Evolutionary conservation across 495 filamentous ascomycete genomes (phyloP).

Genomic region (Chaetomidium leptoderma): DNA sequence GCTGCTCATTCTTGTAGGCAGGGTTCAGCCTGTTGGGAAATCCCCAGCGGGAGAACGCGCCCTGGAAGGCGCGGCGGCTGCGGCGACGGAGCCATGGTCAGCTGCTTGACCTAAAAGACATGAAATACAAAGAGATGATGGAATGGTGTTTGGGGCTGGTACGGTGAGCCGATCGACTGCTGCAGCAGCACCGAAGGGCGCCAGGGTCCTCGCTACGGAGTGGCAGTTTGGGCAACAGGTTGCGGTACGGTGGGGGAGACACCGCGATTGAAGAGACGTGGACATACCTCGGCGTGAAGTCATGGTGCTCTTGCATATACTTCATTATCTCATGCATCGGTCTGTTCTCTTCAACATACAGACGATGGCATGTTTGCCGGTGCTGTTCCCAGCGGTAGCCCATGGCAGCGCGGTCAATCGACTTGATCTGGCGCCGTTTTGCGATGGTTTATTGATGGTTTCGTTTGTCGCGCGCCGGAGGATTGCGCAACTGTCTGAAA

Average conservation of each 20-base stretch:
- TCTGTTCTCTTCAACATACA: constrained; percentile 71
- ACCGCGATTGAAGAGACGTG: constrained; percentile 7
- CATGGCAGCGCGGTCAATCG: constrained; percentile 42
- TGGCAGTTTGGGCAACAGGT: neutral
- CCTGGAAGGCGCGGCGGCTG: constrained; percentile 71
- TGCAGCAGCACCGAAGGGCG: constrained; percentile 12
- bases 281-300: constrained; percentile 62
- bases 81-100: constrained; percentile 12
- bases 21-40: constrained; percentile 71
- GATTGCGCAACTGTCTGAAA: constrained; percentile 8
- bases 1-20: constrained; percentile 58
- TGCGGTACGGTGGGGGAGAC: constrained; percentile 4
- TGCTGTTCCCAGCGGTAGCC: constrained; percentile 74
- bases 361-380: constrained; percentile 60
- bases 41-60: constrained; percentile 70
- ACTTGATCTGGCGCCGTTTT: neutral
- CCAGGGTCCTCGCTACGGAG: neutral
- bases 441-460: neutral
- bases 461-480: neutral
- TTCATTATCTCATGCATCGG: constrained; percentile 65
- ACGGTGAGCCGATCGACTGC: neutral
- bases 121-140: neutral
- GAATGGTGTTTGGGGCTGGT: neutral
- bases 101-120: neutral
- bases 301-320: constrained; percentile 54